Percentiles rank a stretch among this genome's conserved stretches.
Evolutionary conservation across 1,139 yeast species (phyloP).

Genomic region (Arxiozyma telluris): DNA sequence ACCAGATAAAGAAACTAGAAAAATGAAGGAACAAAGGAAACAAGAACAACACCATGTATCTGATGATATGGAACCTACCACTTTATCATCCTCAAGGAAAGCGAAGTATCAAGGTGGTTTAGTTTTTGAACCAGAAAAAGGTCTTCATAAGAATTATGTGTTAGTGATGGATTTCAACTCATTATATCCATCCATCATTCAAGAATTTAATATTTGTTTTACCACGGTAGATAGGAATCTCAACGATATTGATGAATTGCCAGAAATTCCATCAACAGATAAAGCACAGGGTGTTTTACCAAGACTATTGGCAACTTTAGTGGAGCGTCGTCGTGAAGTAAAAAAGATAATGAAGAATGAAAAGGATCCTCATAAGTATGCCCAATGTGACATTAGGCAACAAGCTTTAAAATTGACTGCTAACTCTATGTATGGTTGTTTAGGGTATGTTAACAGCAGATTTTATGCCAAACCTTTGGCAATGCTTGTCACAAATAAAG

Average conservation of each 20-base stretch:
- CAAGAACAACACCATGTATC: conserved; percentile 25
- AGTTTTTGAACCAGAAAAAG: conserved; percentile 95
- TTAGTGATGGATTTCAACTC: conserved; percentile 98
- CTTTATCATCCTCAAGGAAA: conserved; percentile 50
- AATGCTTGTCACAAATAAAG: conserved; percentile 89
- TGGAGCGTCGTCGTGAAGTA: conserved; percentile 86
- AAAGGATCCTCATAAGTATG: conserved; percentile 50
- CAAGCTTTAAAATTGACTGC: conserved; percentile 96
- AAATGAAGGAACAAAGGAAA: conserved; percentile 37
- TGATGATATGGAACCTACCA: conserved; percentile 42
- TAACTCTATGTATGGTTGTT: conserved; percentile 98
- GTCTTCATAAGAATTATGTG: conserved; percentile 79
- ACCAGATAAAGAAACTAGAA: conserved; percentile 72
- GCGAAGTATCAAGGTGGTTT: conserved; percentile 92
- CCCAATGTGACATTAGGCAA: conserved; percentile 90
- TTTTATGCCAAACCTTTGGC: conserved; percentile 96
- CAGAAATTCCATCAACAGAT: conserved; percentile 57
- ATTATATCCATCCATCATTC: conserved; percentile 93
- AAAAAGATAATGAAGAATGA: conserved; percentile 77
- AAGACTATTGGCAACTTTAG: conserved; percentile 69
- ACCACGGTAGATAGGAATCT: conserved; percentile 79
- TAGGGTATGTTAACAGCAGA: conserved; percentile 85
- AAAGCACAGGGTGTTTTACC: conserved; percentile 78
- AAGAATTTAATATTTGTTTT: conserved; percentile 93
- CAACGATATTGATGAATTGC: conserved; percentile 58